Conservation (phyloP, 805 yeast genomes). For the Kregervanrija fluxuum region DNA sequence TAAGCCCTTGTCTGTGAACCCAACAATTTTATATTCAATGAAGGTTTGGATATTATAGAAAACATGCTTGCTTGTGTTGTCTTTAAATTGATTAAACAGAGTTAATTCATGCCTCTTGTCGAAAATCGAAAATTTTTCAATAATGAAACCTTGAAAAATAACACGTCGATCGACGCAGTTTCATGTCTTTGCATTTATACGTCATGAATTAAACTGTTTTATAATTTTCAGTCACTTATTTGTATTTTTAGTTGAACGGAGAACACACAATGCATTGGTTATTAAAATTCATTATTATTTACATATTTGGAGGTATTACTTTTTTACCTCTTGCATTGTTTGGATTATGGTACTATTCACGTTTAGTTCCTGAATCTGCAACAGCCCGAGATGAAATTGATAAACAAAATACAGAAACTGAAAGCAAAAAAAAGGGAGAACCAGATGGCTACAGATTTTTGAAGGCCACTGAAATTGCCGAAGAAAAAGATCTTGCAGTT, state of each 20-base stretch:
- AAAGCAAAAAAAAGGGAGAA: conserved; percentile 17
- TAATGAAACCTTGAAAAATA: too few relatives aligned
- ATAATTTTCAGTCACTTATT: too few relatives aligned
- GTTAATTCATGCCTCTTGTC: too few relatives aligned
- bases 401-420: conserved; percentile 20
- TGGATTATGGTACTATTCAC: conserved; percentile 35
- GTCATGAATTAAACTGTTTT: too few relatives aligned
- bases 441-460: conserved; percentile 27
- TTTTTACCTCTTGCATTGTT: conserved; percentile 55
- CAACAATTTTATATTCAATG: too few relatives aligned
- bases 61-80: too few relatives aligned
- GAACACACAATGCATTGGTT: conserved; percentile 16
- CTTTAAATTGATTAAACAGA: too few relatives aligned
- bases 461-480: conserved; percentile 61
- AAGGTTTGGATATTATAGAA: too few relatives aligned
- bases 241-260: too few relatives aligned
- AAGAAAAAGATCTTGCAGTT: conserved; percentile 51
- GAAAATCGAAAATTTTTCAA: too few relatives aligned
- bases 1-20: conserved; percentile 14
- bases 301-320: conserved; percentile 76
- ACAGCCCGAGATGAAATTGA: conserved; percentile 8
- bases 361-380: conserved; percentile 20
- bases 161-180: too few relatives aligned
- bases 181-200: too few relatives aligned
- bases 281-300: conserved; percentile 35